Conservation (phyloP, 768 basidiomycete genomes). For the Macrolepiota fuliginosa region DNA sequence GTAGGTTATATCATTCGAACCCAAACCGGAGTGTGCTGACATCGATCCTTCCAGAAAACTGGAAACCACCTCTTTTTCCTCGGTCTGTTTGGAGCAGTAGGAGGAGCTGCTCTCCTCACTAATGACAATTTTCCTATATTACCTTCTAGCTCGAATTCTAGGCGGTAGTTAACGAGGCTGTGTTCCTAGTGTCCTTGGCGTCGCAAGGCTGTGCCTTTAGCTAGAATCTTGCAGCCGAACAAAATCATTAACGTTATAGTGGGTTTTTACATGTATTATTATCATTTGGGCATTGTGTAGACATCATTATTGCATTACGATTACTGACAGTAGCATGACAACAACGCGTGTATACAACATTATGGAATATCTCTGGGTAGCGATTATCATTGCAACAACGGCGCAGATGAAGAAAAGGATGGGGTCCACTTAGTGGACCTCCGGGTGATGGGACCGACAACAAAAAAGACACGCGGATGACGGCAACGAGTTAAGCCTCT, state of each 20-base stretch:
- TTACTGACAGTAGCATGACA: background rate
- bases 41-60: background rate
- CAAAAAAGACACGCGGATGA: background rate
- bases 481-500: constrained; percentile 4
- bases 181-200: background rate
- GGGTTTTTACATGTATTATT: background rate
- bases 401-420: background rate
- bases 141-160: background rate
- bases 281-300: background rate
- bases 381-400: background rate
- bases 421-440: background rate
- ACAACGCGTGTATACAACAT: background rate
- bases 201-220: constrained; percentile 1
- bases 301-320: background rate
- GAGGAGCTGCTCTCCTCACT: constrained; percentile 18
- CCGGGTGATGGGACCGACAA: background rate
- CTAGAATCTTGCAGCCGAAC: background rate
- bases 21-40: background rate
- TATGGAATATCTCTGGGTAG: background rate
- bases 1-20: constrained; percentile 10
- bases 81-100: constrained; percentile 19
- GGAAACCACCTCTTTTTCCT: constrained; percentile 10
- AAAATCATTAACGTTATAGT: background rate
- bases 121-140: background rate
- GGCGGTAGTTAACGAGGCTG: background rate